phyloP scores from a whole-genome alignment of 305 asterid species.

The Fraxinus paxiana region DNA sequence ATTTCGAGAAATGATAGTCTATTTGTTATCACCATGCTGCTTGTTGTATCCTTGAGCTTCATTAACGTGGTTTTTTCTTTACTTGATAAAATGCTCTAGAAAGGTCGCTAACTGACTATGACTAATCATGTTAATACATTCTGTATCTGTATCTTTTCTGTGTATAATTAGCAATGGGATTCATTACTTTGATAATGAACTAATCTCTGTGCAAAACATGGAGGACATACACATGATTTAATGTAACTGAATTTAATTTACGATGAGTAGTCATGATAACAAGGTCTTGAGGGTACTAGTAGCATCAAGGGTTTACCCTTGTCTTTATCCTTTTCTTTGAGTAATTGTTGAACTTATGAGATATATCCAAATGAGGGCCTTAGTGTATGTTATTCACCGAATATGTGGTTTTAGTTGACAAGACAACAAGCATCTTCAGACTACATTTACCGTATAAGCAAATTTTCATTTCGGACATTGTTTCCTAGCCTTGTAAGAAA shows the following conservation, averaged over 20 bases:
- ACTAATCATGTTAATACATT: neutral
- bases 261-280: neutral
- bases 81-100: neutral
- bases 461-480: neutral
- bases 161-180: neutral
- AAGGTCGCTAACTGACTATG: neutral
- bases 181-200: conserved; percentile 8
- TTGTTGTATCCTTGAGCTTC: neutral
- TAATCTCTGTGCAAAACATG: neutral
- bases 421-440: neutral
- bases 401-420: neutral
- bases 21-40: neutral
- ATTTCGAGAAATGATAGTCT: neutral
- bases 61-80: neutral
- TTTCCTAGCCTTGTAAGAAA: neutral
- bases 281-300: neutral
- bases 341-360: neutral
- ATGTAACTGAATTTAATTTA: neutral
- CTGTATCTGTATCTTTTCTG: neutral
- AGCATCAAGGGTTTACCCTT: neutral
- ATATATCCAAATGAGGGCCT: neutral
- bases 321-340: neutral
- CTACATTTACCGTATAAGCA: neutral
- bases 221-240: neutral
- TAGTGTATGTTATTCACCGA: neutral